A percentile compares a stretch with the other conserved stretches of the same genome.
Conservation (phyloP, 2,329 filamentous ascomycete species). For the Fusarium decemcellulare region DNA sequence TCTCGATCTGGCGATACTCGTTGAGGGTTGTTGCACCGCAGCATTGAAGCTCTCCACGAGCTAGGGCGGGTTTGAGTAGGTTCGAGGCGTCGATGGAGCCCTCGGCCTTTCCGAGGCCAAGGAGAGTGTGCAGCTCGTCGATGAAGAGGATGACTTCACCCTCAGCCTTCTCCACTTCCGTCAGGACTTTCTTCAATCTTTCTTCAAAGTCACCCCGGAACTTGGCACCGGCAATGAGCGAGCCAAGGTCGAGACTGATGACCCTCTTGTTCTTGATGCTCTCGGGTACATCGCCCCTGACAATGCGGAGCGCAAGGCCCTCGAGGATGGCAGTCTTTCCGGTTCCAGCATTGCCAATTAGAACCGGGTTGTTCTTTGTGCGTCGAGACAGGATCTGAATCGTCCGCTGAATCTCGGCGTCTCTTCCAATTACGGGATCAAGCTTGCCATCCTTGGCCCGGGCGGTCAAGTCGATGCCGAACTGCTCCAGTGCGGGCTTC, state of each 20-base stretch:
- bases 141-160: slow-evolving; percentile 95
- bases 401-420: slow-evolving; percentile 91
- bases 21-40: slow-evolving; percentile 94
- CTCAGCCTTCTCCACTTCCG: slow-evolving; percentile 90
- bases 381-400: slow-evolving; percentile 94
- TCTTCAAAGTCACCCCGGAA: slow-evolving; percentile 98
- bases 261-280: slow-evolving; percentile 96
- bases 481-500: slow-evolving; percentile 92
- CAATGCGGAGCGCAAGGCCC: slow-evolving; percentile 90
- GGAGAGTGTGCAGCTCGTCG: slow-evolving; percentile 91
- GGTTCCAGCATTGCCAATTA: slow-evolving; percentile 93
- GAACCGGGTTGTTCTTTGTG: slow-evolving; percentile 95
- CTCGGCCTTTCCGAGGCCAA: slow-evolving; percentile 94
- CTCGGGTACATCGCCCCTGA: slow-evolving; percentile 93
- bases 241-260: slow-evolving; percentile 88
- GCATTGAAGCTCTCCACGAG: slow-evolving; percentile 92
- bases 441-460: slow-evolving; percentile 90
- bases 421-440: slow-evolving; percentile 95
- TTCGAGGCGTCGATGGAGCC: slow-evolving; percentile 98
- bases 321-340: slow-evolving; percentile 96
- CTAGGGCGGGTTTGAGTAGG: slow-evolving; percentile 92
- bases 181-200: slow-evolving; percentile 88
- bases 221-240: slow-evolving; percentile 94
- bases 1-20: slow-evolving; percentile 95
- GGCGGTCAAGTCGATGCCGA: slow-evolving; percentile 89